These are phyloP conservation scores for Penium margaritaceum DNA, from an alignment of 139 green algal species.

Conservation along the genomic window DNA sequence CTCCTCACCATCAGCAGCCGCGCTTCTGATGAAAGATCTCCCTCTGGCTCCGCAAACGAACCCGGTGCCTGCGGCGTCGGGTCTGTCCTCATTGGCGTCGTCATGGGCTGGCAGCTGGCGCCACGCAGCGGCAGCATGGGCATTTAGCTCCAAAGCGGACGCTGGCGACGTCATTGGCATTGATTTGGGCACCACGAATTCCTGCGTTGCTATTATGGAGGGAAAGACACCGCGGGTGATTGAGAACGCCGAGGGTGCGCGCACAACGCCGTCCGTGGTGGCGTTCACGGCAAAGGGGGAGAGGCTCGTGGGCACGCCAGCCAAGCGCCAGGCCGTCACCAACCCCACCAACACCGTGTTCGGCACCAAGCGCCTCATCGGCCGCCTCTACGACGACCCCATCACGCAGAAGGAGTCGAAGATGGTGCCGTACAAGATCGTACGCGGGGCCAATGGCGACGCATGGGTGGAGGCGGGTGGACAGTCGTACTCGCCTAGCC, in stretches of 20 bases:
- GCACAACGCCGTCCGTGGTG: slow-evolving; percentile 94
- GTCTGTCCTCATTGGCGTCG: no score
- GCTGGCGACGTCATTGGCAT: no score
- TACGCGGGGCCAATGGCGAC: slow-evolving; percentile 80
- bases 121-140: no score
- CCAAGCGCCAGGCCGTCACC: slow-evolving; percentile 94
- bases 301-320: slow-evolving; percentile 70
- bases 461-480: slow-evolving; percentile 91
- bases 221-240: no score
- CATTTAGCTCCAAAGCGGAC: no score
- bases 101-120: no score
- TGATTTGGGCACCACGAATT: no score
- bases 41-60: no score
- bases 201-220: no score
- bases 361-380: slow-evolving; percentile 94
- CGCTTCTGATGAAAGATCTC: no score
- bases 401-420: slow-evolving; percentile 81
- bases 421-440: slow-evolving; percentile 97
- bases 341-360: slow-evolving; percentile 94
- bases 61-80: no score
- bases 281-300: slow-evolving; percentile 97
- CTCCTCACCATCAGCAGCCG: no score
- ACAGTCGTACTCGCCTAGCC: slow-evolving; percentile 80
- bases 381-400: slow-evolving; percentile 78
- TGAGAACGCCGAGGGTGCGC: slow-evolving; percentile 85